phyloP scores from a whole-genome alignment of 1,284 basidiomycete species.

The Cryptococcus depauperatus region DNA sequence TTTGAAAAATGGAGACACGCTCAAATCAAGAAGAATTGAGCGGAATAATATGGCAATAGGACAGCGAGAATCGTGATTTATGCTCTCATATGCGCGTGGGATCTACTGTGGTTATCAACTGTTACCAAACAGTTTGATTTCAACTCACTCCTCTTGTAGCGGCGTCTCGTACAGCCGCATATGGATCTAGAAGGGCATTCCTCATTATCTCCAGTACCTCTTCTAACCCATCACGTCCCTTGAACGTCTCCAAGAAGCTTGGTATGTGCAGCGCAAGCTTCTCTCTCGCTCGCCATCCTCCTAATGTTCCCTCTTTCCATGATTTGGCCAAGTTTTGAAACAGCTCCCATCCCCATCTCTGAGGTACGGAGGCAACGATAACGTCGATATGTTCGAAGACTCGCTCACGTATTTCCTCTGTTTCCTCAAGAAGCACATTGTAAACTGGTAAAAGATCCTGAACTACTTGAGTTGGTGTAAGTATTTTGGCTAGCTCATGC shows the following conservation, averaged over 20 bases:
- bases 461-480: constrained; percentile 62
- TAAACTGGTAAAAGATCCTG: constrained; percentile 69
- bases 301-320: constrained; percentile 58
- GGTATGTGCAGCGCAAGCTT: constrained; percentile 55
- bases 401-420: constrained; percentile 59
- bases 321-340: constrained; percentile 52
- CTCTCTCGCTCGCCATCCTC: constrained; percentile 79
- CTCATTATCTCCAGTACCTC: constrained; percentile 52
- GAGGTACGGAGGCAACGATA: constrained; percentile 55
- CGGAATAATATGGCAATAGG: constrained; percentile 44
- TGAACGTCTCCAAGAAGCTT: constrained; percentile 46
- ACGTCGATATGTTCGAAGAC: constrained; percentile 54
- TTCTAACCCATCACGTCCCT: constrained; percentile 34
- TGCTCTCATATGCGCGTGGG: constrained; percentile 51
- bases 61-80: constrained; percentile 44
- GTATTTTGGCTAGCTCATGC: constrained; percentile 80
- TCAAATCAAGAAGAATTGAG: constrained; percentile 54
- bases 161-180: constrained; percentile 74
- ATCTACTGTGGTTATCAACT: constrained; percentile 46
- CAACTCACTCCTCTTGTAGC: constrained; percentile 60
- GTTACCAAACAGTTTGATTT: background rate
- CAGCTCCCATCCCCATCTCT: constrained; percentile 51
- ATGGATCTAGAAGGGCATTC: constrained; percentile 64
- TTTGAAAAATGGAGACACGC: constrained; percentile 54
- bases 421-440: constrained; percentile 55